Percentiles rank a stretch among this genome's conserved stretches.
phyloP scores from a whole-genome alignment of 768 basidiomycete species.

The Russula abietina region DNA sequence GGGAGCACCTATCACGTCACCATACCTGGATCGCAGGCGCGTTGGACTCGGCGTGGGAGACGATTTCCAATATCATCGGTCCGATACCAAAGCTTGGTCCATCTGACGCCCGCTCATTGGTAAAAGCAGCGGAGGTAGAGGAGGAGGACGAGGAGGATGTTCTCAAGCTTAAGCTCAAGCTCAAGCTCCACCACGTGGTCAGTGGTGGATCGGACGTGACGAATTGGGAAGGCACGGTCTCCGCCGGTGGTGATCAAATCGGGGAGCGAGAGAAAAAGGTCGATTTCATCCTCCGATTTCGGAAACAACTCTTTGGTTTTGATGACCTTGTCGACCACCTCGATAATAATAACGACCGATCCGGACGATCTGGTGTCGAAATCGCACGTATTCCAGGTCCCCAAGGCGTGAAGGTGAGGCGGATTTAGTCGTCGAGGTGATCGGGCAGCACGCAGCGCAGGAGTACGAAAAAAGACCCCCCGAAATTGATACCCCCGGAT shows the following conservation, averaged over 20 bases:
- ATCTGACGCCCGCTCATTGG: background rate
- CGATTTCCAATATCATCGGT: slow-evolving; percentile 14
- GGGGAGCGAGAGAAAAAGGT: background rate
- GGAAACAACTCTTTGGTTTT: background rate
- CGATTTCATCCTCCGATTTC: background rate
- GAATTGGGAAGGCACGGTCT: background rate
- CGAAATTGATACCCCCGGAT: no score
- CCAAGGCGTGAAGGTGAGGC: background rate
- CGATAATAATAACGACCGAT: background rate
- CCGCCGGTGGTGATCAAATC: background rate
- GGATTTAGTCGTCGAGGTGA: background rate
- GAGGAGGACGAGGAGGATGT: background rate
- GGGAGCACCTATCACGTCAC: slow-evolving; percentile 30
- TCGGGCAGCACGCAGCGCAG: no score
- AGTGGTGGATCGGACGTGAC: background rate
- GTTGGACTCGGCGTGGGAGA: slow-evolving; percentile 22
- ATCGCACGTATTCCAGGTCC: slow-evolving; percentile 10
- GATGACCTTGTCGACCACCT: background rate
- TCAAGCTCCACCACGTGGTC: no score
- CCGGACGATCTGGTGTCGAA: background rate
- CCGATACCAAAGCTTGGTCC: slow-evolving; percentile 2
- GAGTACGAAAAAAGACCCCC: no score
- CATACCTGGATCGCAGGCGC: slow-evolving; percentile 32
- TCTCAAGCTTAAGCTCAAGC: no score
- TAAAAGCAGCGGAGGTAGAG: no score